Conservation (phyloP, 306 rosid genomes). For the Dalbergia cultrata region DNA sequence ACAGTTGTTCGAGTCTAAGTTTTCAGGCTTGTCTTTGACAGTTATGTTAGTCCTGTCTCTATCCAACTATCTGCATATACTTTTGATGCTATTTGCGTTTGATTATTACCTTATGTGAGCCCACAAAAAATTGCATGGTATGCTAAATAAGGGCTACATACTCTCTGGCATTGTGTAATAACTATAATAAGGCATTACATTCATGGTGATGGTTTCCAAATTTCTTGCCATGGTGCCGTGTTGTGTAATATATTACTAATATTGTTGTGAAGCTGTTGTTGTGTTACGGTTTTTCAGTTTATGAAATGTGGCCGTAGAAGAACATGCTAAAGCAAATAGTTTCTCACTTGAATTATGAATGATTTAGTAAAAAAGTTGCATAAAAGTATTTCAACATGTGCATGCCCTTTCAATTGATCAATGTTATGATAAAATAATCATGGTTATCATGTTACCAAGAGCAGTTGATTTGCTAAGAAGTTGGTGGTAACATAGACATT, state of each 20-base stretch:
- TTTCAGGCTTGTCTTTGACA: conserved; percentile 35
- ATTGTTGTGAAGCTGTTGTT: conserved; percentile 17
- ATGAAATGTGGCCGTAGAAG: not conserved
- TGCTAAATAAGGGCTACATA: conserved; percentile 49
- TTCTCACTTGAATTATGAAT: not conserved
- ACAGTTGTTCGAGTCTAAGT: conserved; percentile 66
- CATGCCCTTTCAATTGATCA: not conserved
- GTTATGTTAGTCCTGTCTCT: conserved; percentile 43
- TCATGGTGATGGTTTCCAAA: conserved; percentile 36
- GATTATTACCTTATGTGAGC: conserved; percentile 33
- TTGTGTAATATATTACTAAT: conserved; percentile 4
- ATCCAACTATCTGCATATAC: conserved; percentile 35
- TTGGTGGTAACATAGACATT: not conserved
- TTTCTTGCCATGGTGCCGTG: conserved; percentile 22
- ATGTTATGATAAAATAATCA: not conserved
- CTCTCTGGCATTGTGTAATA: conserved; percentile 17
- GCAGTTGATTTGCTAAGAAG: not conserved
- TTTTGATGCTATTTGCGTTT: conserved; percentile 28
- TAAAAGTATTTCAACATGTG: too few relatives aligned
- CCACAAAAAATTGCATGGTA: conserved; percentile 40
- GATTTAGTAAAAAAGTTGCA: not conserved
- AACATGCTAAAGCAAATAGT: not conserved
- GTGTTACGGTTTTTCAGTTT: not conserved
- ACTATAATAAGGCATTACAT: conserved; percentile 34
- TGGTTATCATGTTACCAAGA: too few relatives aligned